Percentiles rank a stretch among this genome's conserved stretches.
phyloP scores from a whole-genome alignment of 1,139 yeast species.

The Yamadazyma atmosphaerica region DNA sequence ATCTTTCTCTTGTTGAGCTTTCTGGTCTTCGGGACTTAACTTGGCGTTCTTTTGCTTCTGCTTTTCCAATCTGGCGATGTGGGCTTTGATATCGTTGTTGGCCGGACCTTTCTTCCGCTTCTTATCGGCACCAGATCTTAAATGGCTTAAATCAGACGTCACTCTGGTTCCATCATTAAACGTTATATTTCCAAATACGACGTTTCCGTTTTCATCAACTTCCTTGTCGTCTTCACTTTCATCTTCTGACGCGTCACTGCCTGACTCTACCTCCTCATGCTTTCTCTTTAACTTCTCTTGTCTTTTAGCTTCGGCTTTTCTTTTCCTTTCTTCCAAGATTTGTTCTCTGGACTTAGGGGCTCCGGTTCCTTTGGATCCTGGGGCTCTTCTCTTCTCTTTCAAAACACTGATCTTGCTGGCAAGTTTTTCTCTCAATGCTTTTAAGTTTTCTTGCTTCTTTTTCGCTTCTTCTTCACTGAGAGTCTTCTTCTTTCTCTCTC shows the following conservation, averaged over 20 bases:
- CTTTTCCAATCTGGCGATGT: constrained; percentile 70
- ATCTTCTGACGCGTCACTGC: constrained; percentile 36
- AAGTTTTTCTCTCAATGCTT: constrained; percentile 67
- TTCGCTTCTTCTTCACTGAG: constrained; percentile 48
- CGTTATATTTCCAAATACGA: constrained; percentile 78
- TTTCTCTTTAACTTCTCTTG: constrained; percentile 37
- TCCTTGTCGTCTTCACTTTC: constrained; percentile 40
- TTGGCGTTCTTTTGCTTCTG: constrained; percentile 64
- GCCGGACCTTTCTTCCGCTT: constrained; percentile 79
- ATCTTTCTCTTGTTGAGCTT: constrained; percentile 63
- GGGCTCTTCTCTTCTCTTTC: constrained; percentile 86
- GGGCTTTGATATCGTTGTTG: constrained; percentile 81
- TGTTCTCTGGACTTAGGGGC: constrained; percentile 83
- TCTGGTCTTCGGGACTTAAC: constrained; percentile 65
- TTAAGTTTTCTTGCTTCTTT: constrained; percentile 55
- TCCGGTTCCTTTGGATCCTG: constrained; percentile 76
- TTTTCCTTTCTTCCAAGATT: constrained; percentile 58
- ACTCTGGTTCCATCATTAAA: constrained; percentile 81
- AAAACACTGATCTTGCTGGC: constrained; percentile 68
- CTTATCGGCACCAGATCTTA: constrained; percentile 52
- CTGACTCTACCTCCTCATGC: constrained; percentile 37
- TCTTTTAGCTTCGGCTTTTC: constrained; percentile 42
- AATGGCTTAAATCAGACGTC: constrained; percentile 69
- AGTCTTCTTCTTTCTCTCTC: constrained; percentile 24
- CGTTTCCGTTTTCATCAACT: constrained; percentile 38